phyloP scores from a whole-genome alignment of 192 early-diverging fungal genomes.

The Umbelopsis vinacea region DNA sequence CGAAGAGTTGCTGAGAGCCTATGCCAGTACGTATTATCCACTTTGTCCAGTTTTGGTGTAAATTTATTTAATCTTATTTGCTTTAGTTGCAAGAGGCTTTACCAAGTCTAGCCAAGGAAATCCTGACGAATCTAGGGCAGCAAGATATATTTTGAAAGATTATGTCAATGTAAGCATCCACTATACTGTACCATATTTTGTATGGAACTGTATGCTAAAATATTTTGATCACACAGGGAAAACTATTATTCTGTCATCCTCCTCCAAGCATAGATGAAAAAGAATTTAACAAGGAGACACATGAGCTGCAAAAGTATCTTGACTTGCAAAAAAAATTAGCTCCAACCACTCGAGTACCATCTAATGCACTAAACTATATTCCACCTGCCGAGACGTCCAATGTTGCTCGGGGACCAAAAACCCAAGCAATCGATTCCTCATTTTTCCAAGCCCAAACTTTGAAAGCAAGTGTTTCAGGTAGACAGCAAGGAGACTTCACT shows the following conservation, averaged over 20 bases:
- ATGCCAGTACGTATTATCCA: conserved; percentile 66
- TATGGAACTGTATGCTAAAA: background rate
- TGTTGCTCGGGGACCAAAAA: conserved; percentile 44
- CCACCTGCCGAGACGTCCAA: conserved; percentile 45
- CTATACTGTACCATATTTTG: background rate
- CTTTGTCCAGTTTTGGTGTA: background rate
- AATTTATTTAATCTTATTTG: background rate
- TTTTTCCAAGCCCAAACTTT: conserved; percentile 50
- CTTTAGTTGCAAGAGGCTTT: conserved; percentile 83
- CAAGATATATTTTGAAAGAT: conserved; percentile 97
- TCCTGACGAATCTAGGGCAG: conserved; percentile 97
- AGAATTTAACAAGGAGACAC: conserved; percentile 89
- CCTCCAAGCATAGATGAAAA: conserved; percentile 57
- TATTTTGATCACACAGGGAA: conserved; percentile 62
- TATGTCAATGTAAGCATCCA: conserved; percentile 76
- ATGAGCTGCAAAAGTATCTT: conserved; percentile 64
- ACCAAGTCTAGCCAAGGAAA: conserved; percentile 93
- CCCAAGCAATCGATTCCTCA: conserved; percentile 55
- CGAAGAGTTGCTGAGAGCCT: conserved; percentile 88
- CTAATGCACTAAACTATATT: conserved; percentile 58
- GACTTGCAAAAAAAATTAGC: conserved; percentile 54
- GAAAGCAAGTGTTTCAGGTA: conserved; percentile 39
- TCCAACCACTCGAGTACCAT: conserved; percentile 59
- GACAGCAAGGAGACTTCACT: conserved; percentile 44
- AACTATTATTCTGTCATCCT: conserved; percentile 88